phyloP scores from a whole-genome alignment of 768 basidiomycete species.

The Kwoniella heveanensis region DNA sequence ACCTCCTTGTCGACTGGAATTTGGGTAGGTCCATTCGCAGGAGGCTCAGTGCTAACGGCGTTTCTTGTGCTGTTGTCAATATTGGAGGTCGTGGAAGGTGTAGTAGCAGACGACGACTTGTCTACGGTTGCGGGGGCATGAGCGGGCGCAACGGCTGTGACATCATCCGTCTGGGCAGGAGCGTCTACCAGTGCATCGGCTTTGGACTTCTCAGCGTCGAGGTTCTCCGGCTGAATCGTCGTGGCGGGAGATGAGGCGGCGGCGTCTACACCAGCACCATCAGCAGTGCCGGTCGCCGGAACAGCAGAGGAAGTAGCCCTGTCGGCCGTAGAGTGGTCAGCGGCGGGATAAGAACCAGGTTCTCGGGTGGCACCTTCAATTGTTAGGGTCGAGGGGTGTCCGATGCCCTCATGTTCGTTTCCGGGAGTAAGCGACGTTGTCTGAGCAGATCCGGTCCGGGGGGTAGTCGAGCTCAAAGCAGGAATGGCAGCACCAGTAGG shows the following conservation, averaged over 20 bases:
- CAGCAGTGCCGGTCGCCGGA: not conserved
- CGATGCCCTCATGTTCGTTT: constrained; percentile 36
- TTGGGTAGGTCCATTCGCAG: constrained; percentile 7
- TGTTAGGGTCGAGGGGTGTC: constrained; percentile 37
- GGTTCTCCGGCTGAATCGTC: not conserved
- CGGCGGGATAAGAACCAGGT: constrained; percentile 36
- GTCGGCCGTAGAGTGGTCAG: constrained; percentile 21
- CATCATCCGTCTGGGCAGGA: constrained; percentile 4
- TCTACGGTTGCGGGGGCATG: not conserved
- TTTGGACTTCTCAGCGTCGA: constrained; percentile 4
- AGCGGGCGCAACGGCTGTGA: not conserved
- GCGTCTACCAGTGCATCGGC: constrained; percentile 10
- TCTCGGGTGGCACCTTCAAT: constrained; percentile 28
- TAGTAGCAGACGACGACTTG: not conserved
- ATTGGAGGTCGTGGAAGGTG: not conserved
- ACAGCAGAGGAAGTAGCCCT: not conserved
- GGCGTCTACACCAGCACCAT: not conserved
- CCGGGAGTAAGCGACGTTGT: constrained; percentile 37
- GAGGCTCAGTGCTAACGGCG: not conserved
- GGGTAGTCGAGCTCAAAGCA: constrained; percentile 12
- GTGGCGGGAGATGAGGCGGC: not conserved
- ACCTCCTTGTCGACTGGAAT: not conserved
- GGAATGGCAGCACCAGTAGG: not conserved
- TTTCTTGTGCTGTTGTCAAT: not conserved
- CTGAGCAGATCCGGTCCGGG: constrained; percentile 1